These are phyloP conservation scores for Aspergillus uvarum DNA, from an alignment of 2,329 filamentous ascomycete genomes.

Conservation along the genomic window DNA sequence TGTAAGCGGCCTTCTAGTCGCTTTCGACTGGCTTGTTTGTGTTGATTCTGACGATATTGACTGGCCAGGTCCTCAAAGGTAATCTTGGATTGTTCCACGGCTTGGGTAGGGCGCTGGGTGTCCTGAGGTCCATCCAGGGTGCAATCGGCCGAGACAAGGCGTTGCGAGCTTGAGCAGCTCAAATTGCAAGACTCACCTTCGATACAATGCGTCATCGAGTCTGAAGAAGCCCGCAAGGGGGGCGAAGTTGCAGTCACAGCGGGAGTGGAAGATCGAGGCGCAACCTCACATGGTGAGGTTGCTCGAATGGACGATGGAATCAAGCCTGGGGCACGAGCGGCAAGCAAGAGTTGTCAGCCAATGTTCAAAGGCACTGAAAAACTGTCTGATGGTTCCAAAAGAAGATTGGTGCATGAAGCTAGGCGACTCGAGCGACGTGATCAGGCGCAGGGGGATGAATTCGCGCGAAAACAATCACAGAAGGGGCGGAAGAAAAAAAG, in stretches of 20 bases:
- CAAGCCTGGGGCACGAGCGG: constrained; percentile 18
- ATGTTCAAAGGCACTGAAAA: constrained; percentile 5
- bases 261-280: constrained; percentile 26
- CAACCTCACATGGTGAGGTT: constrained; percentile 36
- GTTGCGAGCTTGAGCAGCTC: constrained; percentile 30
- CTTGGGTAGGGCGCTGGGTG: constrained; percentile 14
- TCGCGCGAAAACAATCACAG: background rate
- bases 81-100: constrained; percentile 29
- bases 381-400: background rate
- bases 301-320: constrained; percentile 28
- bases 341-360: constrained; percentile 8
- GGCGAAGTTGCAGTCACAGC: constrained; percentile 26
- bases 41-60: constrained; percentile 43
- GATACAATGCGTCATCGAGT: constrained; percentile 23
- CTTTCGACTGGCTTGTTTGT: constrained; percentile 43
- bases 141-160: constrained; percentile 20
- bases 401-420: background rate
- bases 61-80: constrained; percentile 47
- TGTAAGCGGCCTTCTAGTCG: constrained; percentile 41
- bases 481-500: constrained; percentile 5
- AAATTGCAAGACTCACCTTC: constrained; percentile 39
- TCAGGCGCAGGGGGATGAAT: constrained; percentile 3
- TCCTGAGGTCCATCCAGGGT: constrained; percentile 21
- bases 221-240: constrained; percentile 19
- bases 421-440: background rate